These are phyloP conservation scores for Endogone sp. DNA, from an alignment of 192 early-diverging fungal genomes.

Conservation along the genomic window DNA sequence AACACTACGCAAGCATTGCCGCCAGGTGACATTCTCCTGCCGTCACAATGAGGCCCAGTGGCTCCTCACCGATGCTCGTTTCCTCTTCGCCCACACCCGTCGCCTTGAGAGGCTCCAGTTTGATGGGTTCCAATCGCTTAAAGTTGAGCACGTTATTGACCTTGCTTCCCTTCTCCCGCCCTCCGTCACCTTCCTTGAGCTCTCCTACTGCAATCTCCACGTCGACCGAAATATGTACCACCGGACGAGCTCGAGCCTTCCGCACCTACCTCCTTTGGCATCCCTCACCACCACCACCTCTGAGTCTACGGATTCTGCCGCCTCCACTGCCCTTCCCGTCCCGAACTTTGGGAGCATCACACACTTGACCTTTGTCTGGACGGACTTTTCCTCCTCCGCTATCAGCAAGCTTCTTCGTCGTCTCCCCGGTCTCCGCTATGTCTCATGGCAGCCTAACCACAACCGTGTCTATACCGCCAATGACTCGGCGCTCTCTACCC, in stretches of 20 bases:
- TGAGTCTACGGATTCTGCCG: too few relatives aligned
- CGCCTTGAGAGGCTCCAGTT: conserved; percentile 4
- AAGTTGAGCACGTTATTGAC: conserved; percentile 11
- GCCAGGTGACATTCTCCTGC: conserved; percentile 10
- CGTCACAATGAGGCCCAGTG: conserved; percentile 12
- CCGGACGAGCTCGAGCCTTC: background rate
- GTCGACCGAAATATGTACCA: background rate
- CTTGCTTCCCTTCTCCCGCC: conserved; percentile 2
- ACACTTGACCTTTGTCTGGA: conserved; percentile 15
- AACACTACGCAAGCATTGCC: background rate
- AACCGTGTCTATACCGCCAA: conserved; percentile 18
- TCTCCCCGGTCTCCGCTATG: conserved; percentile 2
- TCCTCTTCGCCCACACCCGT: background rate
- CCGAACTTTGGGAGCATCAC: background rate
- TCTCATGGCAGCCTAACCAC: conserved; percentile 17
- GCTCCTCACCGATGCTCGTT: conserved; percentile 10
- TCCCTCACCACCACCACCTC: too few relatives aligned
- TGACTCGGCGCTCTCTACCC: conserved; percentile 8
- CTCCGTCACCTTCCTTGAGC: conserved; percentile 7
- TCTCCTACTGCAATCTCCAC: conserved; percentile 16
- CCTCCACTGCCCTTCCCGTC: too few relatives aligned
- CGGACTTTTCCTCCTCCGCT: conserved; percentile 14
- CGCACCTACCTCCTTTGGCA: background rate
- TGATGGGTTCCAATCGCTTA: conserved; percentile 10
- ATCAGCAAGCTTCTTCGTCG: conserved; percentile 4